phyloP scores from a whole-genome alignment of 306 rosid genomes.

The Hippophae tibetana region DNA sequence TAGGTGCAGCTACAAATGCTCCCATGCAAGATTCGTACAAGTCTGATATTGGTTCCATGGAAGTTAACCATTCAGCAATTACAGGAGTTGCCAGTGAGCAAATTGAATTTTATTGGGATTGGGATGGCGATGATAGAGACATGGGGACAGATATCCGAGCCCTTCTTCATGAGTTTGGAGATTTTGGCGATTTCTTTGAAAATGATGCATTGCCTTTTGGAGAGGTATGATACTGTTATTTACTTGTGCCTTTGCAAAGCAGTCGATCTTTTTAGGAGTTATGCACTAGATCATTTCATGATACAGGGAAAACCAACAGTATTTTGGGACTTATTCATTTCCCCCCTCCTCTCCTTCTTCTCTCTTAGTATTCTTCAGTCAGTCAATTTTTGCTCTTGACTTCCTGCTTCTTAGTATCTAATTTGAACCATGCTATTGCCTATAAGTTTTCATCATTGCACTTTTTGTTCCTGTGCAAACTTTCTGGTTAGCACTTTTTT shows the following conservation, averaged over 20 bases:
- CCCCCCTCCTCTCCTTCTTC: too few relatives aligned
- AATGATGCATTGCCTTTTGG: slow-evolving; percentile 82
- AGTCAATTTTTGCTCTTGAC: too few relatives aligned
- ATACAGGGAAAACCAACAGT: too few relatives aligned
- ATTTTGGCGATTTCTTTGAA: slow-evolving; percentile 88
- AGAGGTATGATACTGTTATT: slow-evolving; percentile 52
- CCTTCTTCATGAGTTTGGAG: slow-evolving; percentile 86
- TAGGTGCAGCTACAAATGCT: slow-evolving; percentile 49
- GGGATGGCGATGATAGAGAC: slow-evolving; percentile 82
- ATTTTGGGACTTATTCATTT: too few relatives aligned
- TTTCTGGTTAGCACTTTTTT: too few relatives aligned
- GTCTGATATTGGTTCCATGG: slow-evolving; percentile 75
- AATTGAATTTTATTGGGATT: slow-evolving; percentile 79
- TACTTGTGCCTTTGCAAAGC: neutral
- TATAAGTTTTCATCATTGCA: neutral
- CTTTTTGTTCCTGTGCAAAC: neutral
- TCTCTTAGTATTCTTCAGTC: too few relatives aligned
- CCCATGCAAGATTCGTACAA: slow-evolving; percentile 58
- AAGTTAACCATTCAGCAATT: slow-evolving; percentile 54
- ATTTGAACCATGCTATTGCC: too few relatives aligned
- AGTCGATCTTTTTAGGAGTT: neutral
- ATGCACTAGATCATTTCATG: neutral
- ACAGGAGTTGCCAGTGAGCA: slow-evolving; percentile 60
- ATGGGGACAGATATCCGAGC: slow-evolving; percentile 71
- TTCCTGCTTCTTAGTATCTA: too few relatives aligned